These are phyloP conservation scores for Pichia deserticola DNA, from an alignment of 805 yeast genomes.

Conservation along the genomic window DNA sequence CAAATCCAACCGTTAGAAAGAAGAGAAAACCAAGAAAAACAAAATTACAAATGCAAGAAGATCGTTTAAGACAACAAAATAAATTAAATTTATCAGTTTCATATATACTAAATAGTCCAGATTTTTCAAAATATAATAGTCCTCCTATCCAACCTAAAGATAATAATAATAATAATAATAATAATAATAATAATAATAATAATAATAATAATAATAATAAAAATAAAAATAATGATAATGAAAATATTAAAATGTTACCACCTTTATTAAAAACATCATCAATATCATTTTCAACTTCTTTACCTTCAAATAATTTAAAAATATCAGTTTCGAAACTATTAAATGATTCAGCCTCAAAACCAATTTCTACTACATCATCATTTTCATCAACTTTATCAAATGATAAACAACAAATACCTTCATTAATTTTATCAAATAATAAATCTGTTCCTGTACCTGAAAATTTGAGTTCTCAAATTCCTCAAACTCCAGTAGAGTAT, in stretches of 20 bases:
- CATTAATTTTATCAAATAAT: not conserved
- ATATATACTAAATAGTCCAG: not conserved
- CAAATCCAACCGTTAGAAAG: conserved; percentile 59
- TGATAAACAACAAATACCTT: not conserved
- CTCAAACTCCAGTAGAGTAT: not conserved
- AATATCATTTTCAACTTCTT: not conserved
- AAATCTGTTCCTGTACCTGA: conserved; percentile 3
- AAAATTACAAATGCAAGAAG: conserved; percentile 12
- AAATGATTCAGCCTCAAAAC: too few species aligned
- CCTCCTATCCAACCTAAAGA: too few species aligned
- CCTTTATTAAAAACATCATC: too few species aligned
- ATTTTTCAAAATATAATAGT: too few species aligned
- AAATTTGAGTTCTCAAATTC: conserved; percentile 1
- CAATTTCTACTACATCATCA: not conserved
- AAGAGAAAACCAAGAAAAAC: conserved; percentile 31
- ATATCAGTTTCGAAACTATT: not conserved
- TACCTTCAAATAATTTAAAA: not conserved
- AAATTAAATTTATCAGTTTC: not conserved
- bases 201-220: too few species aligned
- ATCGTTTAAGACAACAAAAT: conserved; percentile 9
- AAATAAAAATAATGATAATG: too few species aligned
- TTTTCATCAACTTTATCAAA: not conserved
- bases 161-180: too few species aligned
- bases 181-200: too few species aligned
- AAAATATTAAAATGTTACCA: too few species aligned